Percentiles rank a stretch among this genome's conserved stretches.
These are phyloP conservation scores for Xylaria hypoxylon DNA, from an alignment of 2,329 filamentous ascomycete genomes.

Conservation along the genomic window DNA sequence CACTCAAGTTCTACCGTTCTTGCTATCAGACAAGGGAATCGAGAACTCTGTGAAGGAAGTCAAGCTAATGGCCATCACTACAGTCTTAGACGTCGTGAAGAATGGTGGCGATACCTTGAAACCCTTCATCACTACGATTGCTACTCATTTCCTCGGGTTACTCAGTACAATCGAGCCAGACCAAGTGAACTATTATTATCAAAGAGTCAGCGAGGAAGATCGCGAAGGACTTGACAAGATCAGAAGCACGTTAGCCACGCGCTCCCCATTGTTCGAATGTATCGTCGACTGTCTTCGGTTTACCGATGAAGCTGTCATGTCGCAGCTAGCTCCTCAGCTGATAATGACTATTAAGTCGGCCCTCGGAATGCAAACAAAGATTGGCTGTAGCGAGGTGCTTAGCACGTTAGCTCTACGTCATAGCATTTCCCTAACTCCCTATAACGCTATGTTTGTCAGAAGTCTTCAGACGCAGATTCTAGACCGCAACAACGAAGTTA, in stretches of 20 bases:
- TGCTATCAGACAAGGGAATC: constrained; percentile 88
- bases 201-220: constrained; percentile 87
- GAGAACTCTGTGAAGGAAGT: constrained; percentile 92
- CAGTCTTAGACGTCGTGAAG: constrained; percentile 89
- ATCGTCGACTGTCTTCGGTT: constrained; percentile 90
- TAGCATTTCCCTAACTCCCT: constrained; percentile 77
- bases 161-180: constrained; percentile 91
- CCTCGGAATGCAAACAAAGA: constrained; percentile 92
- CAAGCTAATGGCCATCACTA: constrained; percentile 82
- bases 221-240: constrained; percentile 91
- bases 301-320: constrained; percentile 82
- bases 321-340: constrained; percentile 75
- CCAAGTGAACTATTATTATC: constrained; percentile 90
- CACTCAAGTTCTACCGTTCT: constrained; percentile 86
- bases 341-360: constrained; percentile 85
- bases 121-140: constrained; percentile 83
- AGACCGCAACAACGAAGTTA: constrained; percentile 94
- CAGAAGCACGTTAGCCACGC: constrained; percentile 82
- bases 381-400: constrained; percentile 87
- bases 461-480: constrained; percentile 83
- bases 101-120: constrained; percentile 83
- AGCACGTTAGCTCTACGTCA: constrained; percentile 87
- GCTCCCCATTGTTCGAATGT: constrained; percentile 90
- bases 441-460: constrained; percentile 80
- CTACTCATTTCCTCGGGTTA: constrained; percentile 83